Conservation (phyloP, 371 early-diverging fungal species). For the Saksenaea oblongispora region DNA sequence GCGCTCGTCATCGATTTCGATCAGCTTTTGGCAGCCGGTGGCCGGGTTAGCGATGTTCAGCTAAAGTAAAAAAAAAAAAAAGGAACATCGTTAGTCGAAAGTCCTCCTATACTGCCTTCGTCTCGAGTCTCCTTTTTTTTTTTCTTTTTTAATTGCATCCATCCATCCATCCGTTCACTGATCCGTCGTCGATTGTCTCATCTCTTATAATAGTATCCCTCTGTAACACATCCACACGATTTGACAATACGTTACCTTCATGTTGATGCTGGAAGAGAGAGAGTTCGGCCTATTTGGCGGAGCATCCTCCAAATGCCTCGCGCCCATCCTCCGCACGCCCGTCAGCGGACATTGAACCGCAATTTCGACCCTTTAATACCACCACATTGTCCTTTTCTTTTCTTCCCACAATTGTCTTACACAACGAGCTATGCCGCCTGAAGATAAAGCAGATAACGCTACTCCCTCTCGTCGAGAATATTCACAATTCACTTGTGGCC, state of each 20-base stretch:
- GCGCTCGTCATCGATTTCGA: constrained; percentile 98
- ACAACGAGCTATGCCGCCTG: no score
- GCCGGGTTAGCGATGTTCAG: constrained; percentile 99
- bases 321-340: neutral
- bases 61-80: constrained; percentile 45
- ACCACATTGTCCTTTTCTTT: no score
- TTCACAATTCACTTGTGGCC: no score
- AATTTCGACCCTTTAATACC: no score
- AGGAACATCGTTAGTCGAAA: neutral
- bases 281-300: neutral
- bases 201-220: neutral
- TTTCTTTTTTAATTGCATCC: neutral
- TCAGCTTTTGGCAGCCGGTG: constrained; percentile 98
- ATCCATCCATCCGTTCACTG: neutral
- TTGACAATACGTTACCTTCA: no score
- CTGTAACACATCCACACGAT: neutral
- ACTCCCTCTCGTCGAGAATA: no score
- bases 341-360: neutral
- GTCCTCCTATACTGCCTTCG: constrained; percentile 46
- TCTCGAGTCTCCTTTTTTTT: neutral
- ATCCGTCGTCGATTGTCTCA: no score
- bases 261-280: no score
- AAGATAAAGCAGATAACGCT: no score
- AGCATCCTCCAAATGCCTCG: neutral
- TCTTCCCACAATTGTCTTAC: no score